Base-by-base conservation (phyloP, 139 green algal genomes). In the Monoraphidium neglectum region DNA sequence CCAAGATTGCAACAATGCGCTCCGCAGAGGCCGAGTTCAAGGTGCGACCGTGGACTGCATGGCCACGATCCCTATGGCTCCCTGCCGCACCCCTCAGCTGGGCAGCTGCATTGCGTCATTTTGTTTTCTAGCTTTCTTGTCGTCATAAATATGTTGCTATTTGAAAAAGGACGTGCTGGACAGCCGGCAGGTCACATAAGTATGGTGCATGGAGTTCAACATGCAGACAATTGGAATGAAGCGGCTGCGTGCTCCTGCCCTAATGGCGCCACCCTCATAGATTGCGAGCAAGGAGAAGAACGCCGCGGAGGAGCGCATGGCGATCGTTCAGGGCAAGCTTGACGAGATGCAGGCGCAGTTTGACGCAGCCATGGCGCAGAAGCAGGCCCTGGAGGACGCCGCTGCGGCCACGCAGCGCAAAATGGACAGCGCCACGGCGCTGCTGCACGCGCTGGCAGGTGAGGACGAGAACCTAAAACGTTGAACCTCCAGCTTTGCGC, bases 261-360 rank as follows among this genome's bases (percentile, higher is more conserved):
- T n/a, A 51, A 8, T 12, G 8, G 8, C 43, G 8, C 43, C 8
- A 51, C 43, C 8, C 47, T 26, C 32, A 3, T 53, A 75, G 65
- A 53, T 87, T 40, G 88, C 88, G 3, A 94, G 74, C n/a, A 94
- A 94, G 79, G 92, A 98, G 87, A 94, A 95, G 90, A 92, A 92
- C 63, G 90, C 89, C 36, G 94, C 94, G 2, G 94, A 98, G 82
- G 91, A 91, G 15, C 89, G 93, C 68, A 93, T 98, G 89, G 90
- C 89, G 60, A 87, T 87, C 40, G 95, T 98, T 68, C 93, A 98
- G 88, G 89, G 73, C 47, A 90, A 91, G 78, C 88, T 98, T 53
- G 93, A 98, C 77, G 90, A 93, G 72, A 97, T 97, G 91, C 95
- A 98, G 85, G 81, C 89, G 12, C 74, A 96, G 76, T 98, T 98